Evolutionary conservation across 2,329 filamentous ascomycete species (phyloP).

Genomic region (Sporothrix inflata): DNA sequence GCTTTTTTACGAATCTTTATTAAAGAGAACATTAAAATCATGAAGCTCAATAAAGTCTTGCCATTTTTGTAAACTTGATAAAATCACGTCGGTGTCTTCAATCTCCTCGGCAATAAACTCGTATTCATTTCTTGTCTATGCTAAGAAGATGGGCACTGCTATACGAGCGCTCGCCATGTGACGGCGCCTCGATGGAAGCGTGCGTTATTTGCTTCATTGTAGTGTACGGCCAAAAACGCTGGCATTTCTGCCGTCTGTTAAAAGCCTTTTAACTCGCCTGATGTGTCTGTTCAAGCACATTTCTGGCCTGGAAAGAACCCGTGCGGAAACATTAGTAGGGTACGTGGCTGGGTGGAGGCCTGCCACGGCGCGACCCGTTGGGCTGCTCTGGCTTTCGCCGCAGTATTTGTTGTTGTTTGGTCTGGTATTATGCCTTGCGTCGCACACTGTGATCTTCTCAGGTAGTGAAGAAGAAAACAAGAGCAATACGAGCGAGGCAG

Average conservation of each 20-base stretch:
- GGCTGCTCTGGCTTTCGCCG: constrained; percentile 8
- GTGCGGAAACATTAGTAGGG: background rate
- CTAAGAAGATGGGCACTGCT: constrained; percentile 15
- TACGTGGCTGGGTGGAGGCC: background rate
- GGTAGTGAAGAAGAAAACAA: background rate
- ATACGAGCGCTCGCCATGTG: background rate
- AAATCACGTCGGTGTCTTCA: background rate
- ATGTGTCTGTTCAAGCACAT: background rate
- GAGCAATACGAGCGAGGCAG: background rate
- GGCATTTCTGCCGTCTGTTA: constrained; percentile 7
- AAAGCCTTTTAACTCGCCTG: background rate
- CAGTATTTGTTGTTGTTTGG: background rate
- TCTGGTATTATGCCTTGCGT: background rate
- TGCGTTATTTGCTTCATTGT: background rate
- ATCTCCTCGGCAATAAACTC: background rate
- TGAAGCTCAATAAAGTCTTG: no score
- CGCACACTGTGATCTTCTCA: background rate
- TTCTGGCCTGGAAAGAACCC: background rate
- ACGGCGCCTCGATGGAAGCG: background rate
- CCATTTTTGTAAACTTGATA: no score
- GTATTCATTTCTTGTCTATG: background rate
- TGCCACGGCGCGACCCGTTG: constrained; percentile 20
- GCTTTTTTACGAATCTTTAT: background rate
- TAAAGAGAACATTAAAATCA: background rate
- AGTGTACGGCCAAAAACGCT: background rate